These are phyloP conservation scores for Quercus mongolica DNA, from an alignment of 306 rosid species.

Conservation along the genomic window DNA sequence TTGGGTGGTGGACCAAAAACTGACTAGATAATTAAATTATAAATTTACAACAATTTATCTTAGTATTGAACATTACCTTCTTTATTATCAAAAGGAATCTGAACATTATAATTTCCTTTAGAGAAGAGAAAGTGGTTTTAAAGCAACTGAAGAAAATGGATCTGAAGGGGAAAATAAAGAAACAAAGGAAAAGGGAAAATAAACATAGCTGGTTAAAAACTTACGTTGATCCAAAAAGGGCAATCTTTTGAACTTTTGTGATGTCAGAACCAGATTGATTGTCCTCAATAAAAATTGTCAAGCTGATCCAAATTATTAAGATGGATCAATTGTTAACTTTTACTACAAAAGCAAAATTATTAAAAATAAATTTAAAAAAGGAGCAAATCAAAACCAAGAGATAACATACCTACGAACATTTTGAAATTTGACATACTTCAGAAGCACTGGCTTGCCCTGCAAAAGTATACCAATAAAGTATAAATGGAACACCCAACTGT, in stretches of 20 bases:
- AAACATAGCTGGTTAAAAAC: conserved; percentile 22
- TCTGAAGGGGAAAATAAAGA: no score
- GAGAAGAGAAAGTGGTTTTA: neutral
- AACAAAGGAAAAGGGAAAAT: no score
- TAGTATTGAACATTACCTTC: neutral
- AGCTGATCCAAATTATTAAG: conserved; percentile 53
- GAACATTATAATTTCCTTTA: neutral
- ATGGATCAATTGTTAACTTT: conserved; percentile 11
- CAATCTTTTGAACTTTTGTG: conserved; percentile 84
- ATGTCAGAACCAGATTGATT: conserved; percentile 74
- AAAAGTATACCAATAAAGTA: conserved; percentile 8
- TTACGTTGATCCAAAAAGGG: conserved; percentile 85
- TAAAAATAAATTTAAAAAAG: conserved; percentile 6
- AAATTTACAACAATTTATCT: neutral
- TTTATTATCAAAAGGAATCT: neutral
- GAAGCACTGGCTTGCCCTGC: conserved; percentile 76
- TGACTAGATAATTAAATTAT: neutral
- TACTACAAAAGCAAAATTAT: neutral
- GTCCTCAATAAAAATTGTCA: conserved; percentile 90
- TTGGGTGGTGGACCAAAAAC: no score
- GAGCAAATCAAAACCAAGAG: conserved; percentile 3
- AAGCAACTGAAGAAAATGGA: neutral
- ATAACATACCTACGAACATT: conserved; percentile 82
- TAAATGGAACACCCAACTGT: neutral
- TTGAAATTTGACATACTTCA: conserved; percentile 95